Evolutionary conservation across 192 early-diverging fungal genomes (phyloP).

Genomic region (Helicostylum pulchrum): DNA sequence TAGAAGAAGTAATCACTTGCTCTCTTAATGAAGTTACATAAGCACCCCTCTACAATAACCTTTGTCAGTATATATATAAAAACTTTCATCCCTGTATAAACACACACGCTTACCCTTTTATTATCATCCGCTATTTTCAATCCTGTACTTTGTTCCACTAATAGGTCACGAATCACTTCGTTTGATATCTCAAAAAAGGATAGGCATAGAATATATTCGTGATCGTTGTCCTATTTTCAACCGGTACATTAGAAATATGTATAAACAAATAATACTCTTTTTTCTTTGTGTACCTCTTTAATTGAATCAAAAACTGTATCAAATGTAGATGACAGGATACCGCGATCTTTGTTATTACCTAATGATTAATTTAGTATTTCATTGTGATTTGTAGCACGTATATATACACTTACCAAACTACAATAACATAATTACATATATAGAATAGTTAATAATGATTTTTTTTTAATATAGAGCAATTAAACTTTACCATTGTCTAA

Average conservation of each 20-base stretch:
- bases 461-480: too few relatives aligned
- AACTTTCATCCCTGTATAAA: background rate
- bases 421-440: background rate
- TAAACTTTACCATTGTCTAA: conserved; percentile 1
- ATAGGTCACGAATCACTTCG: conserved; percentile 12
- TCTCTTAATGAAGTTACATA: conserved; percentile 6
- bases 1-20: background rate
- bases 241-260: background rate
- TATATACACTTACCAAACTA: background rate
- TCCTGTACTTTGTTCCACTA: background rate
- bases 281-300: background rate
- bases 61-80: background rate
- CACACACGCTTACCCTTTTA: conserved; percentile 1
- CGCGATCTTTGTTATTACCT: conserved; percentile 2
- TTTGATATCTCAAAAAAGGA: conserved; percentile 11
- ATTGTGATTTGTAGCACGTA: background rate
- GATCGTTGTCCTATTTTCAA: background rate
- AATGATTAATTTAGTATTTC: background rate
- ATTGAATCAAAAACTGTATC: conserved; percentile 14
- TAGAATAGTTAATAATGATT: background rate
- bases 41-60: conserved; percentile 2
- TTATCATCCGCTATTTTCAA: conserved; percentile 16
- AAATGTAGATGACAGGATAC: conserved; percentile 1
- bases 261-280: too few relatives aligned
- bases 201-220: background rate